phyloP scores from a whole-genome alignment of 768 basidiomycete species.

The Hortiboletus campestris region DNA sequence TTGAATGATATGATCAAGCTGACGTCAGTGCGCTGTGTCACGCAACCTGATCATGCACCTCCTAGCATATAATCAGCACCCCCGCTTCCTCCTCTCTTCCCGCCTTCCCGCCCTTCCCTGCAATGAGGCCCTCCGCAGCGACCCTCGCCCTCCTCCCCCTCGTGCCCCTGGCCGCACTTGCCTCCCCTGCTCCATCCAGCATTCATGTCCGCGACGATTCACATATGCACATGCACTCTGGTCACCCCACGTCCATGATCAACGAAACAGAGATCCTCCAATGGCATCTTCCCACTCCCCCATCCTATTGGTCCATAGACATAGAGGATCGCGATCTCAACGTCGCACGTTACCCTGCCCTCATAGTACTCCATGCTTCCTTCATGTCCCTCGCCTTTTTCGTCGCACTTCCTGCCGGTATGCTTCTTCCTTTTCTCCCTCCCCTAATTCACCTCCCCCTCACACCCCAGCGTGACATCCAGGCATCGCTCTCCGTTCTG shows the following conservation, averaged over 20 bases:
- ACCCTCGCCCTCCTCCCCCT: not conserved
- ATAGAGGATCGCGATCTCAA: conserved; percentile 50
- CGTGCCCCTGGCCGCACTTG: conserved; percentile 16
- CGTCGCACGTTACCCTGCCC: conserved; percentile 53
- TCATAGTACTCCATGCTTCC: conserved; percentile 73
- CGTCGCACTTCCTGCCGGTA: conserved; percentile 76
- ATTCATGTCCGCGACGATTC: conserved; percentile 29
- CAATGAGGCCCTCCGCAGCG: conserved; percentile 11
- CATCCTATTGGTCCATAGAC: conserved; percentile 83
- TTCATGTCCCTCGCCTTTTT: conserved; percentile 83
- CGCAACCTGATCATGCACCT: not conserved
- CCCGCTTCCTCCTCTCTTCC: not conserved
- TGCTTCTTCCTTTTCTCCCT: conserved; percentile 21
- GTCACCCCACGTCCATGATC: conserved; percentile 53
- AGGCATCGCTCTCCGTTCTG: conserved; percentile 82
- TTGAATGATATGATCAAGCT: no score
- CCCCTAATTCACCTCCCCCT: not conserved
- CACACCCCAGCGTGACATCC: not conserved
- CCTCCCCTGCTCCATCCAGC: conserved; percentile 9
- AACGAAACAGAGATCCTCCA: conserved; percentile 76
- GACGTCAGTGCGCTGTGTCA: conserved; percentile 12
- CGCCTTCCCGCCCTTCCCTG: not conserved
- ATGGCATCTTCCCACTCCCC: conserved; percentile 66
- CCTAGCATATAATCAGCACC: conserved; percentile 7
- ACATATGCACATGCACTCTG: conserved; percentile 48